A percentile compares a stretch with the other conserved stretches of the same genome.
Evolutionary conservation across 2,329 filamentous ascomycete genomes (phyloP).

Genomic region (Erysiphe neolycopersici): DNA sequence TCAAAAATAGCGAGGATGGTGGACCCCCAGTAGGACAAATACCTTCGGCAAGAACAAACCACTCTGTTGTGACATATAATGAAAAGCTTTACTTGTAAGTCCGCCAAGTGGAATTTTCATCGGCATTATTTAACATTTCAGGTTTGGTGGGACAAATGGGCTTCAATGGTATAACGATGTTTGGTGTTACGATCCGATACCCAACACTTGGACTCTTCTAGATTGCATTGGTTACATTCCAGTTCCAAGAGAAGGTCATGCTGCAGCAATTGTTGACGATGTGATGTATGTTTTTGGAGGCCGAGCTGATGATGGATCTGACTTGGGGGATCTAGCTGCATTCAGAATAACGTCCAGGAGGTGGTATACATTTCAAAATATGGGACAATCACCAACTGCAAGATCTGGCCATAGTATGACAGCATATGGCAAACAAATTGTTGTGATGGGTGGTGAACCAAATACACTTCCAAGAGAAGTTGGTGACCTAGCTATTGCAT

Average conservation of each 20-base stretch:
- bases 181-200: conserved; percentile 73
- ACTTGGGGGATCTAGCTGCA: conserved; percentile 79
- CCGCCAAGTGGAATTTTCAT: neutral
- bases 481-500: conserved; percentile 66
- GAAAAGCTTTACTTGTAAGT: conserved; percentile 82
- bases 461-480: conserved; percentile 62
- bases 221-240: conserved; percentile 98
- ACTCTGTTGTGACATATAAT: conserved; percentile 72
- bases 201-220: conserved; percentile 63
- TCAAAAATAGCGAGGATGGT: conserved; percentile 41
- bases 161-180: conserved; percentile 97
- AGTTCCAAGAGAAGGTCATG: conserved; percentile 76
- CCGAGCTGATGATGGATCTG: conserved; percentile 73
- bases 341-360: conserved; percentile 57
- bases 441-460: conserved; percentile 81
- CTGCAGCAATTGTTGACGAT: conserved; percentile 77
- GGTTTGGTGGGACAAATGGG: conserved; percentile 94
- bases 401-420: conserved; percentile 97
- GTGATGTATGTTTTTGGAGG: conserved; percentile 99
- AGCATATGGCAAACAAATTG: conserved; percentile 69
- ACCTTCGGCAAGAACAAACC: conserved; percentile 80
- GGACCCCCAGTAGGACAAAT: conserved; percentile 34
- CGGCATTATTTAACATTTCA: conserved; percentile 15
- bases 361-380: conserved; percentile 99
- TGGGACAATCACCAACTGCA: conserved; percentile 85